These are phyloP conservation scores for Myotisia sp. DNA, from an alignment of 2,329 filamentous ascomycete species.

Conservation along the genomic window DNA sequence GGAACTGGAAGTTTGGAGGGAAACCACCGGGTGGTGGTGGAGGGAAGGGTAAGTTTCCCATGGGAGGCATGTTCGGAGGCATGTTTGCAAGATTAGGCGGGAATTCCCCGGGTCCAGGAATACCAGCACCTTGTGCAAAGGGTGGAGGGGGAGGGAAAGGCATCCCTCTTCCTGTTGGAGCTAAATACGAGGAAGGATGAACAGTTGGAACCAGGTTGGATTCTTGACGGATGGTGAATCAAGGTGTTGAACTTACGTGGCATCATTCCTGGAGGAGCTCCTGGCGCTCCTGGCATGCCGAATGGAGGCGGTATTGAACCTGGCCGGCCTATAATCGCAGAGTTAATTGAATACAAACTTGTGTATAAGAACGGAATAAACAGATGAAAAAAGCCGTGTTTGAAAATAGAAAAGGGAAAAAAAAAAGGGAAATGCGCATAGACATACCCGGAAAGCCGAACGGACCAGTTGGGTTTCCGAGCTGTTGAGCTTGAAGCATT, in stretches of 20 bases:
- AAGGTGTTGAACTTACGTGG: constrained; percentile 45
- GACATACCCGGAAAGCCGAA: constrained; percentile 51
- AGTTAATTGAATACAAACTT: background rate
- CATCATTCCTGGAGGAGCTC: constrained; percentile 27
- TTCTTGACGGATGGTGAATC: no score
- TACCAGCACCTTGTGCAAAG: constrained; percentile 21
- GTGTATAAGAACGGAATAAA: no score
- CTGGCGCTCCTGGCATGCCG: constrained; percentile 34
- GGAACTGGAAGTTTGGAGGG: constrained; percentile 40
- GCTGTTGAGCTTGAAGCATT: constrained; percentile 49
- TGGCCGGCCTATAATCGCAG: constrained; percentile 17
- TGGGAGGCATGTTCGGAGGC: constrained; percentile 28
- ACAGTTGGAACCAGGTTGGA: constrained; percentile 8
- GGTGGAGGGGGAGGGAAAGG: constrained; percentile 39
- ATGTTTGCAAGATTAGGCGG: constrained; percentile 15
- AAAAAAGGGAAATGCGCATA: no score
- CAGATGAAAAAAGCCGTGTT: no score
- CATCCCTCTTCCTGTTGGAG: constrained; percentile 42
- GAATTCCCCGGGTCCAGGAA: constrained; percentile 25
- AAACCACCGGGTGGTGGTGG: constrained; percentile 25
- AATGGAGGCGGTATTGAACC: constrained; percentile 43
- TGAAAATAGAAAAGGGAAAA: no score
- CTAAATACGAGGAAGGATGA: constrained; percentile 19
- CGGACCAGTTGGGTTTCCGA: constrained; percentile 33
- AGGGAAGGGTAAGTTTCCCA: constrained; percentile 32